Conservation (phyloP, 2,329 filamentous ascomycete genomes). For the Fusarium verrucosum region DNA sequence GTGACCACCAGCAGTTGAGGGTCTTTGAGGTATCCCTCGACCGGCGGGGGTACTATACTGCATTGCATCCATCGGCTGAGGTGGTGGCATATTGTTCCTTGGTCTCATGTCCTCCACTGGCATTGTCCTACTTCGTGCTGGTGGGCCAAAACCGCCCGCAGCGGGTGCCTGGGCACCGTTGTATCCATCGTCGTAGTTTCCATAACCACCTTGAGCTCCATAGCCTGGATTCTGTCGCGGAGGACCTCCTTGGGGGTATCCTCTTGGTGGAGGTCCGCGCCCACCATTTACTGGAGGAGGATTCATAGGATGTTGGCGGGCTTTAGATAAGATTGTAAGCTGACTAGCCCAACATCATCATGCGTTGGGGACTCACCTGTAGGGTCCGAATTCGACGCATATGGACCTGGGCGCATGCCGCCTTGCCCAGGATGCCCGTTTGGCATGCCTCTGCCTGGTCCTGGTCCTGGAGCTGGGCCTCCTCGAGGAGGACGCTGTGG, state of each 20-base stretch:
- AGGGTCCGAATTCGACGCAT: slow-evolving; percentile 55
- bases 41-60: slow-evolving; percentile 58
- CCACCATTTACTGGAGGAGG: slow-evolving; percentile 43
- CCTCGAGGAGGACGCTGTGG: slow-evolving; percentile 53
- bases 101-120: slow-evolving; percentile 59
- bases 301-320: slow-evolving; percentile 47
- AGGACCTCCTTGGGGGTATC: slow-evolving; percentile 48
- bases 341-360: slow-evolving; percentile 6
- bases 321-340: slow-evolving; percentile 33
- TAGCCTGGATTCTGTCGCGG: slow-evolving; percentile 44
- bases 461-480: slow-evolving; percentile 45
- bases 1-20: slow-evolving; percentile 63
- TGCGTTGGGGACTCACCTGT: slow-evolving; percentile 47
- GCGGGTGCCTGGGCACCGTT: slow-evolving; percentile 44
- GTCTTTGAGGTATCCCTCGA: slow-evolving; percentile 60
- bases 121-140: slow-evolving; percentile 70
- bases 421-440: slow-evolving; percentile 49
- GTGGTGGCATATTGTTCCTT: slow-evolving; percentile 50
- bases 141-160: slow-evolving; percentile 59
- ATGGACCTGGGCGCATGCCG: slow-evolving; percentile 54
- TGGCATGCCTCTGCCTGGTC: slow-evolving; percentile 41
- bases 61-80: slow-evolving; percentile 55
- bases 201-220: slow-evolving; percentile 38
- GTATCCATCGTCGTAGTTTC: slow-evolving; percentile 44
- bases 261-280: slow-evolving; percentile 45